phyloP scores from a whole-genome alignment of 78 protist genomes.

The Dictyostelium intermedium region DNA sequence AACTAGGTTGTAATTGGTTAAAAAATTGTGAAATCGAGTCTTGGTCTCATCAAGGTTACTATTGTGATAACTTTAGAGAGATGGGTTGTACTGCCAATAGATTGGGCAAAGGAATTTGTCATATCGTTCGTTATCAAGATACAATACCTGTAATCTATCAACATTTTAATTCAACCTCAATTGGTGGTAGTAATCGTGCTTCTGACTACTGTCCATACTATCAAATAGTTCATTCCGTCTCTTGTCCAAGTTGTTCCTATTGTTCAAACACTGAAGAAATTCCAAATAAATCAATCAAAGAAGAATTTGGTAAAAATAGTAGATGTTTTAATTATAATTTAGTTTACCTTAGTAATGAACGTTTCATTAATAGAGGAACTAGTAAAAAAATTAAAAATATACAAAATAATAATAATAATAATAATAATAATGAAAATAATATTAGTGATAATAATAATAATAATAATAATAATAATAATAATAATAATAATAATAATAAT shows the following conservation, averaged over 20 bases:
- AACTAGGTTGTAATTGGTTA: slow-evolving; percentile 41
- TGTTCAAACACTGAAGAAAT: neutral
- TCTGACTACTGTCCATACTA: slow-evolving; percentile 56
- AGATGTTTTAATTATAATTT: slow-evolving; percentile 53
- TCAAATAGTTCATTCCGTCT: neutral
- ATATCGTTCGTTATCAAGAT: neutral
- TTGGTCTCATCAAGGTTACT: slow-evolving; percentile 38
- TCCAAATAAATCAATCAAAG: neutral
- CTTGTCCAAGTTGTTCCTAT: neutral
- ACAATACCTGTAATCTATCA: slow-evolving; percentile 24
- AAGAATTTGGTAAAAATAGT: slow-evolving; percentile 21
- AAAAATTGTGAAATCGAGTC: slow-evolving; percentile 4
- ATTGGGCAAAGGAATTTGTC: slow-evolving; percentile 46
- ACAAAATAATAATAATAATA: neutral
- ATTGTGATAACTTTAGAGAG: neutral
- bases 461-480: no score
- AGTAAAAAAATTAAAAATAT: no score
- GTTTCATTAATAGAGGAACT: neutral
- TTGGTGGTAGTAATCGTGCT: slow-evolving; percentile 49
- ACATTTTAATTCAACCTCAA: slow-evolving; percentile 24
- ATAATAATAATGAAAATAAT: neutral
- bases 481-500: no score
- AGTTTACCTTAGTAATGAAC: neutral
- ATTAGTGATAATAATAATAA: neutral
- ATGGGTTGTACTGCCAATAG: slow-evolving; percentile 58